These are phyloP conservation scores for Ascochyta pisi DNA, from an alignment of 2,329 filamentous ascomycete genomes.

Conservation along the genomic window DNA sequence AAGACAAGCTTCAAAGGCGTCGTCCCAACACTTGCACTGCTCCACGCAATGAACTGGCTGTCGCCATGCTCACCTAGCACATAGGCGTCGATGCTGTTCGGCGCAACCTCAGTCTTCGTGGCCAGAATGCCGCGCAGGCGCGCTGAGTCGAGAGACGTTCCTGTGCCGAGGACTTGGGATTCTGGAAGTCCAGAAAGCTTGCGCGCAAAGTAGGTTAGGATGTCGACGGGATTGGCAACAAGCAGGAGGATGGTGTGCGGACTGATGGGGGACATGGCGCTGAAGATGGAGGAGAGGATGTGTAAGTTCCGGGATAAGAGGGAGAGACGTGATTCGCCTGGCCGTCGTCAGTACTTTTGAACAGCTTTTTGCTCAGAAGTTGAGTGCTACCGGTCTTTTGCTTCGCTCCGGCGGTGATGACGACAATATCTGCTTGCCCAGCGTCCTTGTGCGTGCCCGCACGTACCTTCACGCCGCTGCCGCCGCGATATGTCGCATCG, in stretches of 20 bases:
- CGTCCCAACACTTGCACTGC: slow-evolving; percentile 52
- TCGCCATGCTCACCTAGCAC: slow-evolving; percentile 60
- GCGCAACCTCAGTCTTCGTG: slow-evolving; percentile 47
- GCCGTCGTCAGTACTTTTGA: slow-evolving; percentile 9
- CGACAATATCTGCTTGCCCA: slow-evolving; percentile 61
- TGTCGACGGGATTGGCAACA: slow-evolving; percentile 63
- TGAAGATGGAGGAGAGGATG: slow-evolving; percentile 57
- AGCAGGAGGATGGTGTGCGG: slow-evolving; percentile 58
- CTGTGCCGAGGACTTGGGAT: slow-evolving; percentile 60
- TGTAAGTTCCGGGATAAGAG: slow-evolving; percentile 58
- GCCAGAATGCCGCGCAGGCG: slow-evolving; percentile 57
- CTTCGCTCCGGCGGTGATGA: slow-evolving; percentile 63
- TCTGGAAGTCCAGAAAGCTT: slow-evolving; percentile 57
- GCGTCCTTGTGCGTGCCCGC: slow-evolving; percentile 57
- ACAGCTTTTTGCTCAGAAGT: not conserved
- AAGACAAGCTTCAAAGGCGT: slow-evolving; percentile 49
- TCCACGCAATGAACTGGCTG: slow-evolving; percentile 58
- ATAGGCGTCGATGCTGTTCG: slow-evolving; percentile 52
- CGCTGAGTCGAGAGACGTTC: slow-evolving; percentile 62
- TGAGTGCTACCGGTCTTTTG: slow-evolving; percentile 49
- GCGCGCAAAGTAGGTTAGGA: slow-evolving; percentile 60
- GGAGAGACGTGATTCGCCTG: slow-evolving; percentile 55
- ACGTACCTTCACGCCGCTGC: slow-evolving; percentile 53
- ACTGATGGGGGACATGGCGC: slow-evolving; percentile 58
- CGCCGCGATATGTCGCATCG: slow-evolving; percentile 58